Evolutionary conservation across 2,329 filamentous ascomycete species (phyloP), one percentile per base, ranked within the genome.

Genomic region (Aspergillus aculeatus): DNA sequence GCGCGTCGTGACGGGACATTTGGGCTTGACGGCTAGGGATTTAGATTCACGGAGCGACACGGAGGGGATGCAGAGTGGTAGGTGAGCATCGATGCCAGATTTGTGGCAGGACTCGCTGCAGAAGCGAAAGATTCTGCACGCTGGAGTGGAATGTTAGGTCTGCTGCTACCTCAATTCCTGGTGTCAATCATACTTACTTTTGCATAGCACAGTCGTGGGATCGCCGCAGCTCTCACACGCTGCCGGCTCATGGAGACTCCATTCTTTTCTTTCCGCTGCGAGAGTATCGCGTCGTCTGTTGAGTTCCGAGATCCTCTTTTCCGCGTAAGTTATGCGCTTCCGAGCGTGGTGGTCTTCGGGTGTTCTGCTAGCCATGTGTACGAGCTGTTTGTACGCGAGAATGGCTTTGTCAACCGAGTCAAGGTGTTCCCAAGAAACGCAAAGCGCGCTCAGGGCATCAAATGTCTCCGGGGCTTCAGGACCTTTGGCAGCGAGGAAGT

Each of bases 11-110:
- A 60, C 19, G 3, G 70, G 68, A 47, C 69, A 72, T 57, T 64
- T 66, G 2, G 66, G 64, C 26, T 69, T 69, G n/a, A 71, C 66
- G 32, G 63, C 63, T 29, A 73, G 63, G 12, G 70, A 73, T 55
- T 70, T 71, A 31, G 70, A 73, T 60, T 72, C 66, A 21, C 68
- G 69, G 21, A 70, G 66, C 7, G 70, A 68, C 44, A 71, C 64
- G 0, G 70, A 73, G 21, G 70, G 70, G 47, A 73, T 68, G 64
- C 70, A 73, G 5, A 56, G 63, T 12, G 60, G 59, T 21, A 54
- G 55, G 49, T 72, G 70, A 5, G 52, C 48, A 23, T 56, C 5
- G 2, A 56, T 41, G 26, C 51, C 55, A 29, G 56, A 52, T 9
- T 67, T 66, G 47, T 69, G 67, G 60, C 70, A 73, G 35, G 54